phyloP scores from a whole-genome alignment of 768 basidiomycete genomes.

The Neoboletus magnificus region DNA sequence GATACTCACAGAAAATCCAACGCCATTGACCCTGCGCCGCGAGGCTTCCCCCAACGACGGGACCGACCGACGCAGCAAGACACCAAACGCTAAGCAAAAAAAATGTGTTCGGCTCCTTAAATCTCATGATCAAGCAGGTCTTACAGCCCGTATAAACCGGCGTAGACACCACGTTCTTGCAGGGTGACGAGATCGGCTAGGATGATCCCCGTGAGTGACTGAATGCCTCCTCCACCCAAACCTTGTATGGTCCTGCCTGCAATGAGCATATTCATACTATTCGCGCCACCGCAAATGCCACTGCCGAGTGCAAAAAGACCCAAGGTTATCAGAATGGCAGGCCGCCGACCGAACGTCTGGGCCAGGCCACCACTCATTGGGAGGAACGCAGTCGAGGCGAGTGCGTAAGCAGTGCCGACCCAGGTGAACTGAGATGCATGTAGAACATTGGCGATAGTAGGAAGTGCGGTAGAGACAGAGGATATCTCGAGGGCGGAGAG shows the following conservation, averaged over 20 bases:
- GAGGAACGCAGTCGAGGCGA: constrained; percentile 40
- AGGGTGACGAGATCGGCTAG: constrained; percentile 46
- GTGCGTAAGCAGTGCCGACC: constrained; percentile 43
- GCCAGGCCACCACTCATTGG: constrained; percentile 39
- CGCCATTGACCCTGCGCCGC: constrained; percentile 35
- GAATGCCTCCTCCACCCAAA: constrained; percentile 39
- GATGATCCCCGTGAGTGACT: constrained; percentile 39
- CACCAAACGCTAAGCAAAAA: constrained; percentile 29
- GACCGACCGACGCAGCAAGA: constrained; percentile 34
- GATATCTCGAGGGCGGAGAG: constrained; percentile 32
- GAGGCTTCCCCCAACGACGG: constrained; percentile 36
- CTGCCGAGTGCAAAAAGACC: constrained; percentile 41
- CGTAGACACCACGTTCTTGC: constrained; percentile 40
- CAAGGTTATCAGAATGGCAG: constrained; percentile 31
- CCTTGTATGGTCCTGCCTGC: constrained; percentile 42
- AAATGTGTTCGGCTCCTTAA: not conserved
- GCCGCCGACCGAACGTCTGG: constrained; percentile 39
- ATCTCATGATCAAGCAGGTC: not conserved
- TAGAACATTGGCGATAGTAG: constrained; percentile 40
- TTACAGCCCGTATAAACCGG: constrained; percentile 37
- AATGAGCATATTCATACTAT: constrained; percentile 41
- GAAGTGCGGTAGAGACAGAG: constrained; percentile 40
- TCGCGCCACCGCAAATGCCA: constrained; percentile 40
- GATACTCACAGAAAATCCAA: constrained; percentile 38
- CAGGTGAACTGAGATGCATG: constrained; percentile 40